Percentiles rank a stretch among this genome's conserved stretches.
Conservation (phyloP, 306 rosid species). For the Begonia fuchsioides region DNA sequence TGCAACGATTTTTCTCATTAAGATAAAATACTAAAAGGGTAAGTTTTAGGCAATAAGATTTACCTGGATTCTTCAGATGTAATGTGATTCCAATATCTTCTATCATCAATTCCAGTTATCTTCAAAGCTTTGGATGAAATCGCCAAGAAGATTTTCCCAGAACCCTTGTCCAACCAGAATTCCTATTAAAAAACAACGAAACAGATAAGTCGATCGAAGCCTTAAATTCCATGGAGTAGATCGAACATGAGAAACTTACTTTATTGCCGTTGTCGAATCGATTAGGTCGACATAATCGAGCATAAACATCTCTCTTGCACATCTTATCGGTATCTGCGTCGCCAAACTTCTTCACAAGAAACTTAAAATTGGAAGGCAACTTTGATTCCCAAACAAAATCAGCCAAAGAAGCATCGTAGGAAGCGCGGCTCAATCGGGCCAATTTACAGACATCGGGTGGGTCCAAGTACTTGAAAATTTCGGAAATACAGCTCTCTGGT, state of each 20-base stretch:
- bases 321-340: constrained; percentile 5
- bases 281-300: constrained; percentile 33
- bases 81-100: constrained; percentile 77
- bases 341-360: constrained; percentile 23
- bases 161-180: constrained; percentile 47
- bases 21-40: background rate
- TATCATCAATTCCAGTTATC: constrained; percentile 78
- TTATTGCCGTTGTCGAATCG: constrained; percentile 43
- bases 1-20: background rate
- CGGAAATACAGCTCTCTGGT: constrained; percentile 57
- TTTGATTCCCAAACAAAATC: constrained; percentile 69
- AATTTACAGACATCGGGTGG: constrained; percentile 64
- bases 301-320: constrained; percentile 47
- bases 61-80: constrained; percentile 81
- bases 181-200: constrained; percentile 22
- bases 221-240: no score
- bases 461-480: constrained; percentile 32
- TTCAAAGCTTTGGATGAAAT: constrained; percentile 58
- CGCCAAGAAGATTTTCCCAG: constrained; percentile 40
- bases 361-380: constrained; percentile 38
- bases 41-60: background rate
- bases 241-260: constrained; percentile 14
- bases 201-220: background rate
- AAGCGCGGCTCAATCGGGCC: constrained; percentile 36
- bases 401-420: constrained; percentile 49